These are phyloP conservation scores for Suillus spraguei DNA, from an alignment of 768 basidiomycete genomes.

Conservation along the genomic window DNA sequence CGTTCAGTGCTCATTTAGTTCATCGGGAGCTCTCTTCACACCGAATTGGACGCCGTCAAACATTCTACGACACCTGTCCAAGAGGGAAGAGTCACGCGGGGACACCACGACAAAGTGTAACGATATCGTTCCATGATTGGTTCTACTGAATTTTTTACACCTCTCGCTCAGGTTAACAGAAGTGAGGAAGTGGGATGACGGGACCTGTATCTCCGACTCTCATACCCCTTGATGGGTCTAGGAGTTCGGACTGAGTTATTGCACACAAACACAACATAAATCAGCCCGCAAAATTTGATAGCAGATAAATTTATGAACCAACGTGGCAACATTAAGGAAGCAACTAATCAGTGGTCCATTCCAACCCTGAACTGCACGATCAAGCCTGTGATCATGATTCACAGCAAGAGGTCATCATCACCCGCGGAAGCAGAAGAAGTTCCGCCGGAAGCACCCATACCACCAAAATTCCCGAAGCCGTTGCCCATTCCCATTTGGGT, in stretches of 20 bases:
- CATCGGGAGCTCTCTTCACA: no score
- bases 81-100: no score
- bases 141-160: background rate
- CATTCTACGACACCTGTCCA: no score
- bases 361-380: background rate
- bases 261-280: background rate
- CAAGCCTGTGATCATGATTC: constrained; percentile 14
- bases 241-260: background rate
- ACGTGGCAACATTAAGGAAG: background rate
- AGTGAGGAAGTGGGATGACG: background rate
- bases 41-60: no score
- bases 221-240: background rate
- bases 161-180: background rate
- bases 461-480: constrained; percentile 39
- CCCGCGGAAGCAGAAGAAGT: constrained; percentile 20
- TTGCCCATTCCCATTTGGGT: constrained; percentile 18
- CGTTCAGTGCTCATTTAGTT: no score
- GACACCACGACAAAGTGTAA: background rate
- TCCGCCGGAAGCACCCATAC: constrained; percentile 19
- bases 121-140: background rate
- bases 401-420: constrained; percentile 47
- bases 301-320: constrained; percentile 1
- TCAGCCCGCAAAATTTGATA: constrained; percentile 1
- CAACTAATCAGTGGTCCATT: background rate
- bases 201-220: background rate